These are phyloP conservation scores for Myriosclerotinia curreyana DNA, from an alignment of 2,329 filamentous ascomycete genomes.

Conservation along the genomic window DNA sequence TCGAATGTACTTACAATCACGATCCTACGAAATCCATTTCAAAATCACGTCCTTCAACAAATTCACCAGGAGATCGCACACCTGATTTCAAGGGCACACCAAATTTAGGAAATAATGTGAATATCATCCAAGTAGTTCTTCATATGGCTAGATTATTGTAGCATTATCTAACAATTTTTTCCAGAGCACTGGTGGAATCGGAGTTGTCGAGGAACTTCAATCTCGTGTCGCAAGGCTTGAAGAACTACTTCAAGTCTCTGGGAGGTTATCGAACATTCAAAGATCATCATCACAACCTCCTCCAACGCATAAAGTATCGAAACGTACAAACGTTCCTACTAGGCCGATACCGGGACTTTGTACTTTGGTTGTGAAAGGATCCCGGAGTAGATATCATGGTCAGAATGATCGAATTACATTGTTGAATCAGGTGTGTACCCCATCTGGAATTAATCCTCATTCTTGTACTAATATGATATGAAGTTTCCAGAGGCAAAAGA, in stretches of 20 bases:
- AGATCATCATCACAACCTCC: neutral
- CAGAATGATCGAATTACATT: constrained; percentile 21
- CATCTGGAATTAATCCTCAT: neutral
- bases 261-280: neutral
- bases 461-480: neutral
- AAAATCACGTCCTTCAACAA: constrained; percentile 10
- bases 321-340: neutral
- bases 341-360: constrained; percentile 6
- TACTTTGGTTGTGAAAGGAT: constrained; percentile 17
- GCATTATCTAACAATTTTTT: neutral
- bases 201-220: constrained; percentile 20
- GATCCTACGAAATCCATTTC: neutral
- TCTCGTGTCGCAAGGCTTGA: constrained; percentile 20
- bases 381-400: constrained; percentile 20
- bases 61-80: constrained; percentile 6
- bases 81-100: neutral
- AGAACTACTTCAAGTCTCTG: constrained; percentile 16
- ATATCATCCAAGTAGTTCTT: neutral
- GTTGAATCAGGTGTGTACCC: constrained; percentile 4
- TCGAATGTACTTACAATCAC: constrained; percentile 24
- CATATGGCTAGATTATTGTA: neutral
- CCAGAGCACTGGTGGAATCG: neutral
- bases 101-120: neutral
- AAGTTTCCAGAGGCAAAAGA: constrained; percentile 18
- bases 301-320: neutral